Percentiles rank a stretch among this genome's conserved stretches.
Conservation (phyloP, 768 basidiomycete species). For the Cubamyces sp. region DNA sequence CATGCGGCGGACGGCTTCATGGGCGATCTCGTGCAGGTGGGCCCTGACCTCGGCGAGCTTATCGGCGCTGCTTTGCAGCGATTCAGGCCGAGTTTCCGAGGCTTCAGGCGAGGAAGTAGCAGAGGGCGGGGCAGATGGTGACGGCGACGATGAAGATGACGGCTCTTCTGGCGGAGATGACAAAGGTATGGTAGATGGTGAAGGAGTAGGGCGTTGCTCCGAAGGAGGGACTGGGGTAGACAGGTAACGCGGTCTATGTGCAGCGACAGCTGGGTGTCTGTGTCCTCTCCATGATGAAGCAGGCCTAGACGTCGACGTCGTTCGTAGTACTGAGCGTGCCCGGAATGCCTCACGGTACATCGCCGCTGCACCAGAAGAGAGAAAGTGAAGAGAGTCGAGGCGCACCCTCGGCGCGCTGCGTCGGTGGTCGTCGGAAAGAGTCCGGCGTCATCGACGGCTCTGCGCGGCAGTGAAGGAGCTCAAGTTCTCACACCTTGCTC, state of each 20-base stretch:
- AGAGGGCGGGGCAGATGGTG: background rate
- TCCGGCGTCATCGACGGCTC: constrained; percentile 8
- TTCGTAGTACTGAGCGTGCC: background rate
- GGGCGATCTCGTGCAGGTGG: constrained; percentile 49
- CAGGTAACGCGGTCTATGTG: constrained; percentile 6
- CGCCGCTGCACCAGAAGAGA: background rate
- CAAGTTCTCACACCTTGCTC: too few relatives aligned
- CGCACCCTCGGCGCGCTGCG: background rate
- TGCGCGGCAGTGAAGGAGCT: background rate
- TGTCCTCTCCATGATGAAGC: background rate
- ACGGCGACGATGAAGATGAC: background rate
- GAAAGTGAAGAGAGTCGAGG: background rate
- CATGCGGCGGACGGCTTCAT: constrained; percentile 40
- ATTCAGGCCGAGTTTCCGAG: background rate
- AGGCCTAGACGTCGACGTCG: background rate
- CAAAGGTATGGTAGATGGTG: background rate
- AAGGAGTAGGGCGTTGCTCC: background rate
- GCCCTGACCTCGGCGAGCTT: constrained; percentile 22
- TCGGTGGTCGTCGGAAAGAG: constrained; percentile 18
- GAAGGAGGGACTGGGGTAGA: constrained; percentile 10
- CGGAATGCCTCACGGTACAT: constrained; percentile 9
- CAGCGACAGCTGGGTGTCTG: constrained; percentile 1
- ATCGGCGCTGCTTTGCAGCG: background rate
- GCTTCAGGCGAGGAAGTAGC: background rate
- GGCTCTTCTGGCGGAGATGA: background rate